phyloP scores from a whole-genome alignment of 768 basidiomycete genomes.

The Boletus tylopilopsis region DNA sequence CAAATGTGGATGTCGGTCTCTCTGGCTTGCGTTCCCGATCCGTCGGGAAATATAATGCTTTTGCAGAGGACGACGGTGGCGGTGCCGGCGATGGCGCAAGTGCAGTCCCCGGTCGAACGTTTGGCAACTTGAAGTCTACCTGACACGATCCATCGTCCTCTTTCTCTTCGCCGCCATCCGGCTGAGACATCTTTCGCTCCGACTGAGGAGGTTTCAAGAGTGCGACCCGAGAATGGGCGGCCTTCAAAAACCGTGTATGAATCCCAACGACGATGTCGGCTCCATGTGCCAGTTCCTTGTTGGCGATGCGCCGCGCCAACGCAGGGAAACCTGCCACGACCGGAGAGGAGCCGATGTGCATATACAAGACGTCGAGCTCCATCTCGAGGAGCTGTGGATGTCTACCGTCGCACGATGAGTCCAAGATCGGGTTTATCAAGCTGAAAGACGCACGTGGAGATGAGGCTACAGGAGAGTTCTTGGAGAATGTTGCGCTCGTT shows the following conservation, averaged over 20 bases:
- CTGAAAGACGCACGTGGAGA: slow-evolving; percentile 11
- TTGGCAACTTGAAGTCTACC: too few species aligned
- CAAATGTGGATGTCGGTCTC: too few species aligned
- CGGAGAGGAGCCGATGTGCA: slow-evolving; percentile 14
- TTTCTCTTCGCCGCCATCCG: too few species aligned
- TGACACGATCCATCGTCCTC: too few species aligned
- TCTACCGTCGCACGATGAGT: background rate
- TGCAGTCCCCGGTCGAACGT: too few species aligned
- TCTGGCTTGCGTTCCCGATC: too few species aligned
- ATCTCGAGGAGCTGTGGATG: slow-evolving; percentile 9
- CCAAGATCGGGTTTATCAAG: background rate
- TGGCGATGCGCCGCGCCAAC: slow-evolving; percentile 14
- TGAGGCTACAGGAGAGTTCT: slow-evolving; percentile 20
- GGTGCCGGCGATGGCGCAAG: too few species aligned
- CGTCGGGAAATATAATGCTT: too few species aligned
- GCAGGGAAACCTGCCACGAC: slow-evolving; percentile 13
- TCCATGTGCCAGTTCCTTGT: slow-evolving; percentile 20
- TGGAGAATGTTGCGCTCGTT: slow-evolving; percentile 24
- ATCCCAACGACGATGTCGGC: slow-evolving; percentile 19
- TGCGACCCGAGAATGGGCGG: too few species aligned
- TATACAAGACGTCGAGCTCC: slow-evolving; percentile 15
- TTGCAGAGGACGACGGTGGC: too few species aligned
- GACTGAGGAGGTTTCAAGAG: too few species aligned
- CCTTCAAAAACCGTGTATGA: slow-evolving; percentile 14
- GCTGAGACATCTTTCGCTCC: too few species aligned